phyloP scores from a whole-genome alignment of 257 asterid genomes.

The Buddleja alternifolia region DNA sequence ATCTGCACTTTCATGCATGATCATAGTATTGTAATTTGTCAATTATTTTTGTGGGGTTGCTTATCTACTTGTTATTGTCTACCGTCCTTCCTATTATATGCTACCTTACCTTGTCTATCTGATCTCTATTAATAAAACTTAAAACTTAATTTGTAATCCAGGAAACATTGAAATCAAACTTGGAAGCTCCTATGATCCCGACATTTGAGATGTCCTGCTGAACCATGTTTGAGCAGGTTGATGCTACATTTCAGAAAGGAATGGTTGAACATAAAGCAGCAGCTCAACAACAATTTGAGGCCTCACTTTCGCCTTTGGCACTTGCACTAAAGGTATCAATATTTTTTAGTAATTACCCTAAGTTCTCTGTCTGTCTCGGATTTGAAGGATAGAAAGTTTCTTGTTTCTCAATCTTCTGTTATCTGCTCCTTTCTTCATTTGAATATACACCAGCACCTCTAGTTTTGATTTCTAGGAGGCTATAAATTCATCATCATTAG shows the following conservation, averaged over 20 bases:
- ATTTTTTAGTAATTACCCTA: neutral
- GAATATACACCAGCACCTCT: neutral
- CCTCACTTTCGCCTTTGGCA: constrained; percentile 85
- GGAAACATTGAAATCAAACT: constrained; percentile 78
- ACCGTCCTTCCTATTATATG: neutral
- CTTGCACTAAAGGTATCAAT: constrained; percentile 71
- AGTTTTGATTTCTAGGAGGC: constrained; percentile 61
- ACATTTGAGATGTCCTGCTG: constrained; percentile 93
- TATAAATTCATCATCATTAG: constrained; percentile 74
- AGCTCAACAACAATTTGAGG: too few species aligned
- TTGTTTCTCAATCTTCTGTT: neutral
- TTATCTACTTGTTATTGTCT: constrained; percentile 1
- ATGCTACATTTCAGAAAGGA: too few species aligned
- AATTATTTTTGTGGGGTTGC: neutral
- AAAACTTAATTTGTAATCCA: constrained; percentile 42
- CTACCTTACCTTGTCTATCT: neutral
- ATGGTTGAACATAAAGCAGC: too few species aligned
- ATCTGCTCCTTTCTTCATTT: neutral
- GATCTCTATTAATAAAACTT: neutral
- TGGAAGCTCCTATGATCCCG: constrained; percentile 87
- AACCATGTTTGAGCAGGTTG: constrained; percentile 94
- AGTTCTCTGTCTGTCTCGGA: neutral
- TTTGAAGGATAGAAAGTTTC: neutral
- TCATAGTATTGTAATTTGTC: neutral
- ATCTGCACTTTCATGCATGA: neutral